phyloP scores from a whole-genome alignment of 176 grass and related monocot genomes.

The Cenchrus purpureus region DNA sequence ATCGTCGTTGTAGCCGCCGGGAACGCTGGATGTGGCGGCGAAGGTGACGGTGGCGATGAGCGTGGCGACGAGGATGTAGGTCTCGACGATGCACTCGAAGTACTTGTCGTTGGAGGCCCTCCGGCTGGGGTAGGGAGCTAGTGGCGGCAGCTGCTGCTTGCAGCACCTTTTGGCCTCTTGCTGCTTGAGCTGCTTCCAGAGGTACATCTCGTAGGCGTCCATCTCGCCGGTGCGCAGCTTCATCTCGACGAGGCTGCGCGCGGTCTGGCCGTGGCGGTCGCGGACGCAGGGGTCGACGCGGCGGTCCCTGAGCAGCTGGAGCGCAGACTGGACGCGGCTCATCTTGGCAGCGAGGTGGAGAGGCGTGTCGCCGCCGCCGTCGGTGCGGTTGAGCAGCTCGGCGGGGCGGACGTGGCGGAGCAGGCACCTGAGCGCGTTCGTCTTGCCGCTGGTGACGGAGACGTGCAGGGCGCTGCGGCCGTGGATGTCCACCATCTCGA shows the following conservation, averaged over 20 bases:
- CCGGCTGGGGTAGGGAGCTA: not conserved
- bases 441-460: conserved; percentile 43
- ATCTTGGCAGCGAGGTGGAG: conserved; percentile 59
- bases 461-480: conserved; percentile 56
- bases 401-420: conserved; percentile 31
- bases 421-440: conserved; percentile 52
- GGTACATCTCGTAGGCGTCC: conserved; percentile 50
- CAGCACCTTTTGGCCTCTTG: conserved; percentile 38
- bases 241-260: conserved; percentile 35
- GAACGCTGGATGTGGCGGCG: conserved; percentile 48
- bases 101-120: conserved; percentile 25
- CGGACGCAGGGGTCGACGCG: conserved; percentile 41
- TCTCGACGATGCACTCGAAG: conserved; percentile 41
- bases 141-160: conserved; percentile 40
- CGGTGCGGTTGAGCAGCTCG: conserved; percentile 58
- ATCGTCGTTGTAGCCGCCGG: conserved; percentile 8
- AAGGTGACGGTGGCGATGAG: conserved; percentile 55
- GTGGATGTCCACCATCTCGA: conserved; percentile 39
- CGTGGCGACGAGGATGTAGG: conserved; percentile 46
- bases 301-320: conserved; percentile 33
- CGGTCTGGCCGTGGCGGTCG: conserved; percentile 34
- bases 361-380: conserved; percentile 44
- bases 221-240: conserved; percentile 15
- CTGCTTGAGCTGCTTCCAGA: conserved; percentile 47
- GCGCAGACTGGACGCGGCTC: conserved; percentile 38